A percentile compares a stretch with the other conserved stretches of the same genome.
Evolutionary conservation across 306 rosid species (phyloP).

Genomic region (Purshia tridentata): DNA sequence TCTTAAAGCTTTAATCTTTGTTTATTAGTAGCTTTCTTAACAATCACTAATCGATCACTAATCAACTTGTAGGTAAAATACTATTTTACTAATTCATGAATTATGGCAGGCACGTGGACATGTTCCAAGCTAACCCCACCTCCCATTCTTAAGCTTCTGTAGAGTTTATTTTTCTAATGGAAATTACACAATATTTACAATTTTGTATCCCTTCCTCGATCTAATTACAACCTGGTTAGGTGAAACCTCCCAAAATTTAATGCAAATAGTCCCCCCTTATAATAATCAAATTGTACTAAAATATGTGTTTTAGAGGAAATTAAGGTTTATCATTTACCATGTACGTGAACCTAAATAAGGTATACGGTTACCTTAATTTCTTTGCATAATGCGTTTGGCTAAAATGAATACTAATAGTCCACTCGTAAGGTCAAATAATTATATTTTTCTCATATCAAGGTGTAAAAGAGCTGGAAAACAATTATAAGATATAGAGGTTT

Average conservation of each 20-base stretch:
- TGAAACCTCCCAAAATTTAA: conserved; percentile 2
- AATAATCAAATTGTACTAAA: not conserved
- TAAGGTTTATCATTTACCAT: too few relatives aligned
- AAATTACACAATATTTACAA: conserved; percentile 5
- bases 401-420: not conserved
- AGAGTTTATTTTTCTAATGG: conserved; percentile 14
- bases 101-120: conserved; percentile 49
- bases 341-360: not conserved
- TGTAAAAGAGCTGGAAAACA: not conserved
- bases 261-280: not conserved
- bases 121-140: conserved; percentile 43
- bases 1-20: not conserved
- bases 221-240: conserved; percentile 5
- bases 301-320: too few relatives aligned
- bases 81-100: conserved; percentile 3
- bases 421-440: not conserved
- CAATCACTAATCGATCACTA: conserved; percentile 21
- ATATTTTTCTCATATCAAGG: not conserved
- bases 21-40: conserved; percentile 20
- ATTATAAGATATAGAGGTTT: not conserved
- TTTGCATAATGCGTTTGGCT: not conserved
- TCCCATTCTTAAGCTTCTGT: conserved; percentile 5
- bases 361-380: not conserved
- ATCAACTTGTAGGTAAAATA: conserved; percentile 34
- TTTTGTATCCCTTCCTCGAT: not conserved